phyloP scores from a whole-genome alignment of 2,329 filamentous ascomycete genomes.

The Diplodia sapinea region DNA sequence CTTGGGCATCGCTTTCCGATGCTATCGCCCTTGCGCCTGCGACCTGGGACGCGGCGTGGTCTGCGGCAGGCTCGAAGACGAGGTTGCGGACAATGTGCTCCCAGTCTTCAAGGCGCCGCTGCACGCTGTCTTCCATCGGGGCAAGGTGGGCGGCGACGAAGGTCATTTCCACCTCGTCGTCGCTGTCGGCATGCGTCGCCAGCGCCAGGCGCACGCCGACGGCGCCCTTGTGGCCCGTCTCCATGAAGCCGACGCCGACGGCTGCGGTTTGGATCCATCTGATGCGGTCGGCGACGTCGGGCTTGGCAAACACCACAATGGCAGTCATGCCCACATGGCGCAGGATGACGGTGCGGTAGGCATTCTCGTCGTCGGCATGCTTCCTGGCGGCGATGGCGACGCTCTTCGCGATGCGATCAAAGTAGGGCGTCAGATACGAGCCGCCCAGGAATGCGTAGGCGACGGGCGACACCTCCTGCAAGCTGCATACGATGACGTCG shows the following conservation, averaged over 20 bases:
- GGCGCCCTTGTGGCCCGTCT: slow-evolving; percentile 96
- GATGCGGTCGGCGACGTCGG: slow-evolving; percentile 63
- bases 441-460: slow-evolving; percentile 84
- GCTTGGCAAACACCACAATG: slow-evolving; percentile 80
- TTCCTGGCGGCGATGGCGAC: slow-evolving; percentile 70
- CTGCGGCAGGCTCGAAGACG: slow-evolving; percentile 63
- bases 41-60: slow-evolving; percentile 14
- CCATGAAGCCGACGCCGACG: slow-evolving; percentile 80
- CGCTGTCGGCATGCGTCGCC: slow-evolving; percentile 37
- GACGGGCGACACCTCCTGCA: slow-evolving; percentile 90
- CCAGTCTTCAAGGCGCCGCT: slow-evolving; percentile 86
- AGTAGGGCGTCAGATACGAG: slow-evolving; percentile 77
- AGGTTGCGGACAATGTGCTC: slow-evolving; percentile 78
- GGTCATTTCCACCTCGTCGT: slow-evolving; percentile 68
- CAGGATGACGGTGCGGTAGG: slow-evolving; percentile 73
- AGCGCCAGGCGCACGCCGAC: slow-evolving; percentile 77
- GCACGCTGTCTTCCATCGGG: slow-evolving; percentile 80
- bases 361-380: slow-evolving; percentile 47
- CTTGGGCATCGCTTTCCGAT: slow-evolving; percentile 19
- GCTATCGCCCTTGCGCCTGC: slow-evolving; percentile 16
- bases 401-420: slow-evolving; percentile 72
- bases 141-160: slow-evolving; percentile 89
- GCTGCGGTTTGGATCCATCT: slow-evolving; percentile 75
- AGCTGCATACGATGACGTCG: slow-evolving; percentile 68
- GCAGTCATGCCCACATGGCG: slow-evolving; percentile 88